Evolutionary conservation across 2,329 filamentous ascomycete genomes (phyloP).

Genomic region (Pseudogymnoascus sp.): DNA sequence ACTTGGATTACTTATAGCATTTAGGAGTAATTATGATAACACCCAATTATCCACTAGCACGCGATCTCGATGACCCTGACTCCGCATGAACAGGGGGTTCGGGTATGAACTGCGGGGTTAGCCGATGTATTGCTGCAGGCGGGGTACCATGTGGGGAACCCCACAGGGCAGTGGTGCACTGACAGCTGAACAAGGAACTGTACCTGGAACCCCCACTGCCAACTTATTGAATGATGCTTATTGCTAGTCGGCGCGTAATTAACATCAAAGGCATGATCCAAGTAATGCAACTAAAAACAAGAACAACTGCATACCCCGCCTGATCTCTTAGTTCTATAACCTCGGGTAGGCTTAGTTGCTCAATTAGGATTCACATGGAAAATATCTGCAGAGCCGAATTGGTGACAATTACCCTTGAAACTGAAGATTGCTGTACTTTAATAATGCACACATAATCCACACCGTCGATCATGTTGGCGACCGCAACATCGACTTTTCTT

Average conservation of each 20-base stretch:
- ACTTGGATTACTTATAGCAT: neutral
- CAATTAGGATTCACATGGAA: neutral
- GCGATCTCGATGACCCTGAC: neutral
- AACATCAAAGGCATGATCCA: neutral
- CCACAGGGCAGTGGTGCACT: neutral
- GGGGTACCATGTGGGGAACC: neutral
- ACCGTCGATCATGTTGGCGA: slow-evolving; percentile 4
- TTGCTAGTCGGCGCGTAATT: neutral
- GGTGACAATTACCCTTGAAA: neutral
- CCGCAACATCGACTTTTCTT: neutral
- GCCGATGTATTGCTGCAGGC: neutral
- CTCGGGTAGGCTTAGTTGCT: slow-evolving; percentile 2
- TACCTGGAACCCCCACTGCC: neutral
- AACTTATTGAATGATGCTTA: neutral
- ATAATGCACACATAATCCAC: neutral
- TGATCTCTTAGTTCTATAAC: neutral
- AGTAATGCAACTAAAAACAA: neutral
- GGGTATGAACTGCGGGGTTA: slow-evolving; percentile 4
- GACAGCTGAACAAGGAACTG: neutral
- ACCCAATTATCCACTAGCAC: neutral
- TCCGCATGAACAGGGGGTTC: neutral
- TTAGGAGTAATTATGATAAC: neutral
- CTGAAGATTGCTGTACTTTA: neutral
- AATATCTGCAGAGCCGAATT: neutral
- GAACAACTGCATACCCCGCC: neutral